Percentiles rank a stretch among this genome's conserved stretches.
These are phyloP conservation scores for Davidsoniella eucalypti DNA, from an alignment of 2,329 filamentous ascomycete genomes.

Conservation along the genomic window DNA sequence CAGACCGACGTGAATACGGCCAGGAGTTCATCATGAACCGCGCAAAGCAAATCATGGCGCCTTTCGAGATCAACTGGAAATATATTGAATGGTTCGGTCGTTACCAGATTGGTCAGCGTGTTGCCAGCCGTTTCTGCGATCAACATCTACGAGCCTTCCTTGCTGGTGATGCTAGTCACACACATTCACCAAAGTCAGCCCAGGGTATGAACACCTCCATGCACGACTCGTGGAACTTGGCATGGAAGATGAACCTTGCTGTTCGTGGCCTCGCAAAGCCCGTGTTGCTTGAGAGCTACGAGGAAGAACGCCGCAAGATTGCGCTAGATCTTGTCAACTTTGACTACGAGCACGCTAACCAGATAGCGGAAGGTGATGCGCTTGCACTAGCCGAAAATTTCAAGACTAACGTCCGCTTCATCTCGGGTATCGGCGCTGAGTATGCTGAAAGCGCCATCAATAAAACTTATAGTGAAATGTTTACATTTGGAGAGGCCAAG, in stretches of 20 bases:
- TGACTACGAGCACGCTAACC: constrained; percentile 40
- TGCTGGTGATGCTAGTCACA: constrained; percentile 54
- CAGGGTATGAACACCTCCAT: constrained; percentile 50
- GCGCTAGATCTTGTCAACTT: constrained; percentile 43
- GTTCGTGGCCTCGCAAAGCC: constrained; percentile 39
- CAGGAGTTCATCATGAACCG: constrained; percentile 56
- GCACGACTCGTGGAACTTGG: constrained; percentile 45
- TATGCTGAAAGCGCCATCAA: constrained; percentile 37
- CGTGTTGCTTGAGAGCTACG: constrained; percentile 41
- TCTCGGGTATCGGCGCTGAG: constrained; percentile 53
- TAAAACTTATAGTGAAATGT: constrained; percentile 24
- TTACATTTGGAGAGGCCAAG: constrained; percentile 31
- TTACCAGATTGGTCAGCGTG: constrained; percentile 54
- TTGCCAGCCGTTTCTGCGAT: constrained; percentile 53
- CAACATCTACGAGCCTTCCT: constrained; percentile 47
- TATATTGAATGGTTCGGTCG: constrained; percentile 55
- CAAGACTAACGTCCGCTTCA: constrained; percentile 53
- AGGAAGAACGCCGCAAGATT: constrained; percentile 45
- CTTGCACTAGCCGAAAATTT: constrained; percentile 52
- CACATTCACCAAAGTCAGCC: constrained; percentile 55
- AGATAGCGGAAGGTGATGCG: constrained; percentile 44
- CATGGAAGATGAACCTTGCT: constrained; percentile 34
- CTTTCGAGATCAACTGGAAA: constrained; percentile 40
- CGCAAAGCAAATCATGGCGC: constrained; percentile 42
- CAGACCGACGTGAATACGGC: constrained; percentile 27